Evolutionary conservation across 805 yeast genomes (phyloP).

Genomic region (Nakazawaea populi): DNA sequence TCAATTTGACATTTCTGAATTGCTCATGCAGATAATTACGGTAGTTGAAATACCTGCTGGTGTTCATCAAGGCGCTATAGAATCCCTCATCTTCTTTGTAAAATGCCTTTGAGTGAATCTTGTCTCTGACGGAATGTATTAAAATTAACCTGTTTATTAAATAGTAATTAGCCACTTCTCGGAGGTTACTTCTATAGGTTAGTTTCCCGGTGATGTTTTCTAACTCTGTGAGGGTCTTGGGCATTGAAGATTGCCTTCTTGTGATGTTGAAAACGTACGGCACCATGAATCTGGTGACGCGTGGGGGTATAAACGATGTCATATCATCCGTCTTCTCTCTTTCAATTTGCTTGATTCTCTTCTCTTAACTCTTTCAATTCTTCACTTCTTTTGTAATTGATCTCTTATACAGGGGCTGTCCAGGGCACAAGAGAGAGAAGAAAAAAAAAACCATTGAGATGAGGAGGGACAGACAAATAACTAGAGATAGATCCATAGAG

Average conservation of each 20-base stretch:
- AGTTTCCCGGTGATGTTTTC: neutral
- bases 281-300: neutral
- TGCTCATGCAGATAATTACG: neutral
- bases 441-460: no score
- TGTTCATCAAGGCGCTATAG: neutral
- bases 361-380: neutral
- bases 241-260: neutral
- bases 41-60: slow-evolving; percentile 5
- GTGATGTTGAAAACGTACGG: neutral
- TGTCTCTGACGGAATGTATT: neutral
- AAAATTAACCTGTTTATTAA: slow-evolving; percentile 1
- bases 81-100: neutral
- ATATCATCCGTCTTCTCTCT: neutral
- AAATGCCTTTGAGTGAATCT: neutral
- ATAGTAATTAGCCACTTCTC: neutral
- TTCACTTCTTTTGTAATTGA: neutral
- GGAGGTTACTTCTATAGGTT: neutral
- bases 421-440: no score
- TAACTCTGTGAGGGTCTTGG: neutral
- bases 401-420: no score
- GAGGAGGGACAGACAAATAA: no score
- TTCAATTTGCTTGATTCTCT: neutral
- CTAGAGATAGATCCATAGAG: neutral
- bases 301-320: no score
- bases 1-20: neutral